Conservation (phyloP, 164 flowering plant species). For the Stephania yunnanensis region DNA sequence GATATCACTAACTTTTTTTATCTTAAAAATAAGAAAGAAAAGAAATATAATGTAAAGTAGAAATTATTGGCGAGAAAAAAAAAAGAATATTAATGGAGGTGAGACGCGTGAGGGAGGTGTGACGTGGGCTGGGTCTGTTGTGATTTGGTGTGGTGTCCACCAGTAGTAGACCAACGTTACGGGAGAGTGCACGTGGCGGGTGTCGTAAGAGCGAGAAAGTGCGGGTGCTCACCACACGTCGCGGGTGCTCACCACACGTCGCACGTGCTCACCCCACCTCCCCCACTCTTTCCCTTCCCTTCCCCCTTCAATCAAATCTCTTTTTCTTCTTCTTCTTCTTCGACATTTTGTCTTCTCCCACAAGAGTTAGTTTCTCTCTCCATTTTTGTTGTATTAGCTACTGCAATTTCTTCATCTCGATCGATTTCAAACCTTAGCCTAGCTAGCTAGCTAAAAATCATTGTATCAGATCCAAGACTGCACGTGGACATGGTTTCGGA, state of each 20-base stretch:
- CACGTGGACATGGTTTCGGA: constrained; percentile 13
- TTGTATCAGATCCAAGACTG: constrained; percentile 6
- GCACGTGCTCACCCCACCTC: constrained; percentile 10
- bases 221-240: constrained; percentile 28
- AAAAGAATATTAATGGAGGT: too few relatives aligned
- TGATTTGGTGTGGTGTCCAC: too few relatives aligned
- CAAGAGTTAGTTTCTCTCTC: background rate
- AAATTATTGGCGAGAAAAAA: too few relatives aligned
- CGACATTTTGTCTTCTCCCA: background rate
- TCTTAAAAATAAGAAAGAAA: too few relatives aligned
- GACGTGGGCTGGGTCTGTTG: too few relatives aligned
- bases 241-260: constrained; percentile 26
- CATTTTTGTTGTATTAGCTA: background rate
- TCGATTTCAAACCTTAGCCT: background rate
- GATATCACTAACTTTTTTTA: too few relatives aligned
- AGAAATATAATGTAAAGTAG: too few relatives aligned
- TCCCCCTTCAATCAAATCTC: background rate
- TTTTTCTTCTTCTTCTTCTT: background rate
- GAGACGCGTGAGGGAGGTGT: too few relatives aligned
- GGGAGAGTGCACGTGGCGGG: background rate
- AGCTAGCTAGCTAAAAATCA: background rate
- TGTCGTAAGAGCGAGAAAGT: background rate
- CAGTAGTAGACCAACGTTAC: background rate
- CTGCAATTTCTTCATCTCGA: background rate
- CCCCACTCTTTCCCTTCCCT: too few relatives aligned